Conservation (phyloP, 345 rosid species). For the Cardamine chenopodiifolia region DNA sequence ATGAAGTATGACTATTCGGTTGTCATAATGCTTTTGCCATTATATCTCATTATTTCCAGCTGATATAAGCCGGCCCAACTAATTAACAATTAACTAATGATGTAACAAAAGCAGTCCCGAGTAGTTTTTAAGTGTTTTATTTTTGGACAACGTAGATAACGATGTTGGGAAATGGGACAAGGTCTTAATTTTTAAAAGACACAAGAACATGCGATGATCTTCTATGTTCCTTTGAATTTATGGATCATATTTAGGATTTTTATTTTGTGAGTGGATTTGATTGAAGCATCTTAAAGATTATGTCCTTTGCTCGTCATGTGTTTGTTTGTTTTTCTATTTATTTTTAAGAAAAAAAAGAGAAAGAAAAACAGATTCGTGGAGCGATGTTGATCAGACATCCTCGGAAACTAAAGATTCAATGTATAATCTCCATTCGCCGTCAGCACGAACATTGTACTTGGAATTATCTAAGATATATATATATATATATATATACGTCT, state of each 20-base stretch:
- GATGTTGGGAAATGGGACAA: constrained; percentile 42
- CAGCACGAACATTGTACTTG: constrained; percentile 41
- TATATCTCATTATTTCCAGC: constrained; percentile 31
- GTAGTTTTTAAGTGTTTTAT: constrained; percentile 33
- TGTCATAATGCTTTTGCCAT: constrained; percentile 32
- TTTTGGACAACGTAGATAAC: constrained; percentile 41
- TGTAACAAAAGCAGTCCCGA: constrained; percentile 25
- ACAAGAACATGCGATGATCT: constrained; percentile 41
- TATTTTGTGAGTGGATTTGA: constrained; percentile 29
- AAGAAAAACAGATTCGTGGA: constrained; percentile 34
- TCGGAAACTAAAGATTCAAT: constrained; percentile 40
- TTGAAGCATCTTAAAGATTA: constrained; percentile 35
- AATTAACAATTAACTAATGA: constrained; percentile 18
- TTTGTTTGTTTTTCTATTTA: neutral
- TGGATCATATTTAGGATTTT: constrained; percentile 24
- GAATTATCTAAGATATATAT: constrained; percentile 19
- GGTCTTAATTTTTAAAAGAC: constrained; percentile 21
- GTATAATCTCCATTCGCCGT: constrained; percentile 41
- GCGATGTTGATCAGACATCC: constrained; percentile 38
- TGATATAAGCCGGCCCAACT: constrained; percentile 32
- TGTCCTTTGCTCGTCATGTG: constrained; percentile 35
- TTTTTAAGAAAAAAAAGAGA: neutral
- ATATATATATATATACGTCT: constrained; percentile 16
- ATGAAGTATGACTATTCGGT: constrained; percentile 23
- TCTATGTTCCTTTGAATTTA: constrained; percentile 34